phyloP scores from a whole-genome alignment of 257 asterid genomes.

The Solanum corneliomulleri region DNA sequence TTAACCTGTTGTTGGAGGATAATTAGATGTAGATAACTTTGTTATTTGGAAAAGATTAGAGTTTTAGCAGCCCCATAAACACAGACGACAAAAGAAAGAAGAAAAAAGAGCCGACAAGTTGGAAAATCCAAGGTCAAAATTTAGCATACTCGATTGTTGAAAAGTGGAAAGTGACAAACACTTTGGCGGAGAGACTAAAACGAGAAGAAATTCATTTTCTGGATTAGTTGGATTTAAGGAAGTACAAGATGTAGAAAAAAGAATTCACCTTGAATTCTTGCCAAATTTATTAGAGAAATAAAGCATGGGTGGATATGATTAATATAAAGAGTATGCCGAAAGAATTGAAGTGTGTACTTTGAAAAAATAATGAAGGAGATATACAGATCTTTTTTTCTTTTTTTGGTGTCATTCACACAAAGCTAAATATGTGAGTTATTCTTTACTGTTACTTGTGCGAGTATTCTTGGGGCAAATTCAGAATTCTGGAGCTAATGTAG shows the following conservation, averaged over 20 bases:
- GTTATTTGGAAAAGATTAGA: neutral
- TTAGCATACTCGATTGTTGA: neutral
- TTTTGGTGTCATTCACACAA: neutral
- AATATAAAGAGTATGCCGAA: neutral
- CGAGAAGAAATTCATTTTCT: neutral
- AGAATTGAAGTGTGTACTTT: neutral
- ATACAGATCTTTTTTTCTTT: neutral
- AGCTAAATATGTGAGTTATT: neutral
- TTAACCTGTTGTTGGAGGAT: neutral
- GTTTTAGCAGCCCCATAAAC: neutral
- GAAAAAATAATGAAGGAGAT: neutral
- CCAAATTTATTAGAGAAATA: neutral
- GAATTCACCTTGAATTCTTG: neutral
- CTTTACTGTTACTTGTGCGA: neutral
- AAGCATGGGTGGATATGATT: neutral
- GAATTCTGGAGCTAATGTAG: neutral
- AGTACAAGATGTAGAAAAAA: neutral
- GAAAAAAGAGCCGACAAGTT: neutral
- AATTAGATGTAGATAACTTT: neutral
- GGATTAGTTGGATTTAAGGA: neutral
- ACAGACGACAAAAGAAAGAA: neutral
- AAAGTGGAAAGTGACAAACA: neutral
- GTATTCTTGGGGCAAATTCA: neutral
- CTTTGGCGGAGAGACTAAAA: neutral
- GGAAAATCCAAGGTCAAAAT: neutral